phyloP scores from a whole-genome alignment of 805 yeast species.

The Kregervanrija fluxuum region DNA sequence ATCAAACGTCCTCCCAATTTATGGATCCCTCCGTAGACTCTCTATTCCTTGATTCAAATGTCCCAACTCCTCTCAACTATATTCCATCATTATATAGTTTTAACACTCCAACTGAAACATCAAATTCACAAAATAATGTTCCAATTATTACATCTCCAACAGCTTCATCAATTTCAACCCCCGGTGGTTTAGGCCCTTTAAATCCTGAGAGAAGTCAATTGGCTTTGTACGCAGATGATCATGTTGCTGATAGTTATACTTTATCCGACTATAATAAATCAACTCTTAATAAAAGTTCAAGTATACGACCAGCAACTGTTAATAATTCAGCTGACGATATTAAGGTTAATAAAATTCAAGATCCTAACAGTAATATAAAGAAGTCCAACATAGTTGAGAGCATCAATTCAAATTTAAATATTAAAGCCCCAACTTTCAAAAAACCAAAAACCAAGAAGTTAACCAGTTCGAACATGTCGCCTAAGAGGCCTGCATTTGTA shows the following conservation, averaged over 20 bases:
- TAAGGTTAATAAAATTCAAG: no score
- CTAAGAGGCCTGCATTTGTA: constrained; percentile 85
- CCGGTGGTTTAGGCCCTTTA: neutral
- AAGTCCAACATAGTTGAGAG: no score
- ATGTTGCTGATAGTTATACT: constrained; percentile 4
- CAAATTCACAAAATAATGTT: neutral
- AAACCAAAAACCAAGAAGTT: constrained; percentile 19
- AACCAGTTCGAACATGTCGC: constrained; percentile 14
- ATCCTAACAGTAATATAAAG: no score
- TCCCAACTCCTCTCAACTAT: no score
- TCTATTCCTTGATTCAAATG: neutral
- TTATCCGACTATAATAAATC: constrained; percentile 3
- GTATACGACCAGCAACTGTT: no score
- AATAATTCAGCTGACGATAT: no score
- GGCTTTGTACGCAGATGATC: constrained; percentile 3
- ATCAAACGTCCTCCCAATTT: neutral
- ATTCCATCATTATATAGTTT: neutral
- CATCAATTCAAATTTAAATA: no score
- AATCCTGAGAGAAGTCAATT: neutral
- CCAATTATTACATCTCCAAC: neutral
- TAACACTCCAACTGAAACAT: neutral
- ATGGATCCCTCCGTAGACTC: neutral
- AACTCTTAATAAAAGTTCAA: no score
- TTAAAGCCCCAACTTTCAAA: constrained; percentile 10
- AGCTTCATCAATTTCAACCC: neutral